Evolutionary conservation across 208 protist species (phyloP), one percentile per base, ranked within the genome.

Genomic region (Wallacemonas sp.): DNA sequence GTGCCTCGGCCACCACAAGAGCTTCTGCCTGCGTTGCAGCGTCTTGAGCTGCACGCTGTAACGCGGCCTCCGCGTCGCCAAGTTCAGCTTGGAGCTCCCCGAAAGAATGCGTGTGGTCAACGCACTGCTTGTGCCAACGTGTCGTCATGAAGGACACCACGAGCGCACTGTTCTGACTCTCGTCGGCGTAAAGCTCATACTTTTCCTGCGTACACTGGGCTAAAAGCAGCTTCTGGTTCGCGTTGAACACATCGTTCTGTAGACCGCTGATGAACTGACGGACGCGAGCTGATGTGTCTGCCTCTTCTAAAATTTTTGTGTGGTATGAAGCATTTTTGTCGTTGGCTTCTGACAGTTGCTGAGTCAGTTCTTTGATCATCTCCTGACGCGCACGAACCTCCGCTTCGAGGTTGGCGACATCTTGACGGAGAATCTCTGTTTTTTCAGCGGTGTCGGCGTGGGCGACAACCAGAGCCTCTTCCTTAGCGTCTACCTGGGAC

Each of bases 321-420:
- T 88, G 76, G 42, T 85, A 81, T 24, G 63, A 61, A 12, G 78
- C 65, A 54, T 81, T 88, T 46, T 75, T 90, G 22, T 78, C 73
- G 41, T 77, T 87, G 1, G 76, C 76, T 12, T 76, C 70, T 48
- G 71, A 71, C 13, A 93, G 66, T 46, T 93, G 83, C 9, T 73
- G 68, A 17, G 83, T 88, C 19, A 94, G 62, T 26, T 79, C 73
- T n/a, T 81, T 78, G 32, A 94, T 88, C 22, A 94, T 68, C 3
- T 53, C 17, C 36, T 89, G 84, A 21, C 79, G 68, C 22, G 55
- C 79, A 9, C 34, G 54, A 10, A 90, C 76, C 24, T 91, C 84
- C 10, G 70, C 63, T 33, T 87, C 73, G 30, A 87, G 73, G 39
- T 69, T 74, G 30, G 30, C 57, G 17, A 87, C 52, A 52, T 90